Conservation (phyloP, 2,329 filamentous ascomycete species). For the Septoria petroselini region DNA sequence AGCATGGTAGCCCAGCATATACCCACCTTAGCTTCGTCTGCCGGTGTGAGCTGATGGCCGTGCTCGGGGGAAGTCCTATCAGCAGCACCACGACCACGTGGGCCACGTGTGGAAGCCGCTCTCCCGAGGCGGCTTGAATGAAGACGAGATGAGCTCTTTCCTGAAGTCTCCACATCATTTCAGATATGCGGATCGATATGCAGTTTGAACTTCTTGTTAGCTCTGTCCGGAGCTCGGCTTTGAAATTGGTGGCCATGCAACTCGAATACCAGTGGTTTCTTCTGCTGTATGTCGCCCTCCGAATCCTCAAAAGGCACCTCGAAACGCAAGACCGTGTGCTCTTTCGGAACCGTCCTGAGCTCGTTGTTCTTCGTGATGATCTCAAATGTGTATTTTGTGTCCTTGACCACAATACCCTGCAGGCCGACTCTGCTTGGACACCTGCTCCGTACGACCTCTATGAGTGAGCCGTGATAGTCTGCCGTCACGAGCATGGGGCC, state of each 20-base stretch:
- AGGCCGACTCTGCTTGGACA: constrained; percentile 81
- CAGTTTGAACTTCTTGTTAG: constrained; percentile 86
- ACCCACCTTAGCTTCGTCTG: too few relatives aligned
- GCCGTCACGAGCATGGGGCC: constrained; percentile 74
- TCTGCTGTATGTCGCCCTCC: constrained; percentile 23
- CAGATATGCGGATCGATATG: constrained; percentile 74
- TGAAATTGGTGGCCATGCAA: constrained; percentile 84
- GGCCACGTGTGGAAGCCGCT: too few relatives aligned
- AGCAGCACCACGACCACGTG: too few relatives aligned
- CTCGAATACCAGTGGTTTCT: constrained; percentile 68
- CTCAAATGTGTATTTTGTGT: constrained; percentile 83
- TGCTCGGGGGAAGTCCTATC: too few relatives aligned
- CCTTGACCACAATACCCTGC: constrained; percentile 81
- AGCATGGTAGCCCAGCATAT: too few relatives aligned
- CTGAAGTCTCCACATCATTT: constrained; percentile 32
- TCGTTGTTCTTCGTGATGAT: constrained; percentile 69
- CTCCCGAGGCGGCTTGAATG: too few relatives aligned
- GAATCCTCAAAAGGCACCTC: constrained; percentile 55
- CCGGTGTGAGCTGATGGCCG: too few relatives aligned
- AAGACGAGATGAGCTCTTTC: too few relatives aligned
- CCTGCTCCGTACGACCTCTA: constrained; percentile 77
- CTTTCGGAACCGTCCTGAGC: constrained; percentile 81
- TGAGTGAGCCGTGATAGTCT: constrained; percentile 82
- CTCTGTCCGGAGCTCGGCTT: constrained; percentile 75
- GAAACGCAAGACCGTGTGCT: constrained; percentile 80